A percentile compares a stretch with the other conserved stretches of the same genome.
These are phyloP conservation scores for Penicillium sp. DNA, from an alignment of 2,329 filamentous ascomycete genomes.

Conservation along the genomic window DNA sequence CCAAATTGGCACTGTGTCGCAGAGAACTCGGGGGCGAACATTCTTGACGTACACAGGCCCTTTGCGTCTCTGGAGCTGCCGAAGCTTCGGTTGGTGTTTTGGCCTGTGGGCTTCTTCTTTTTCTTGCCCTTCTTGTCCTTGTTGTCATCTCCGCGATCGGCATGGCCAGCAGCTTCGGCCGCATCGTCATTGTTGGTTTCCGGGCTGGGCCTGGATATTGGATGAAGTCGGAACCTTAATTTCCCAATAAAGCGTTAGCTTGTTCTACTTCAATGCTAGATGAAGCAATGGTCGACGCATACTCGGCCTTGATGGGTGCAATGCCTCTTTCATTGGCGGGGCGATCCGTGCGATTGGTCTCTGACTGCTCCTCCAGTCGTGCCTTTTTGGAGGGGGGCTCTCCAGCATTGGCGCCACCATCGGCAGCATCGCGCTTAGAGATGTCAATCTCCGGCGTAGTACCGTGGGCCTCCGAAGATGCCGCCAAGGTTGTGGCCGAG, in stretches of 20 bases:
- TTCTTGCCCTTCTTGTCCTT: conserved; percentile 41
- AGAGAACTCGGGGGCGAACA: conserved; percentile 74
- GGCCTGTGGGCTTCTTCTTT: conserved; percentile 64
- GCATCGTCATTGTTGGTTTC: conserved; percentile 55
- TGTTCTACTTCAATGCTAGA: not conserved
- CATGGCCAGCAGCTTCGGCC: conserved; percentile 55
- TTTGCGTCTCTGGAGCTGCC: conserved; percentile 75
- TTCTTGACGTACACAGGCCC: conserved; percentile 72
- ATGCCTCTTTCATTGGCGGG: conserved; percentile 53
- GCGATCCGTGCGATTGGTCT: conserved; percentile 25
- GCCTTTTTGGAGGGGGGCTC: conserved; percentile 58
- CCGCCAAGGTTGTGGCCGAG: too few species aligned
- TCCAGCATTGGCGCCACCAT: conserved; percentile 27
- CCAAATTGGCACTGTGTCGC: conserved; percentile 72
- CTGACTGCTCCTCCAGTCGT: conserved; percentile 49
- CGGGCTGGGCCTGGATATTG: conserved; percentile 14
- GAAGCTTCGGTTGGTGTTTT: conserved; percentile 81
- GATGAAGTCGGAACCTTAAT: conserved; percentile 30
- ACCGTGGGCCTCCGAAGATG: conserved; percentile 7
- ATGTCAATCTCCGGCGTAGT: conserved; percentile 12
- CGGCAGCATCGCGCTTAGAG: conserved; percentile 22
- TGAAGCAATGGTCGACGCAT: not conserved
- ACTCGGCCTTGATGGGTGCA: conserved; percentile 70
- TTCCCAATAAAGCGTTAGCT: conserved; percentile 4
- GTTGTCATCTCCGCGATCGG: conserved; percentile 40